These are phyloP conservation scores for Arthrobotrys sinensis DNA, from an alignment of 2,329 filamentous ascomycete genomes.

Conservation along the genomic window DNA sequence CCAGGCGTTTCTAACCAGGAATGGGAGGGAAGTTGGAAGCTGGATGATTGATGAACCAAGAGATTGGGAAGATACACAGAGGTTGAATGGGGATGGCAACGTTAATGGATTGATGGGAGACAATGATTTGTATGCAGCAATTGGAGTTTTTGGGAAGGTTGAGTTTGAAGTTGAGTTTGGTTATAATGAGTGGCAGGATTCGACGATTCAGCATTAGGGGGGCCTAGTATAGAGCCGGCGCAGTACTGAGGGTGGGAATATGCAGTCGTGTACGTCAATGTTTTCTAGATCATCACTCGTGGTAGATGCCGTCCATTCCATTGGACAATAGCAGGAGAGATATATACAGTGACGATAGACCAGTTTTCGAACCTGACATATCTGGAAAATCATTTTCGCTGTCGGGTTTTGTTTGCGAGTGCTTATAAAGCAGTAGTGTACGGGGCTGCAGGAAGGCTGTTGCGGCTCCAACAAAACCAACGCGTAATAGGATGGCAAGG, in stretches of 20 bases:
- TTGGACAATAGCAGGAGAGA: no score
- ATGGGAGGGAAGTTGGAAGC: constrained; percentile 74
- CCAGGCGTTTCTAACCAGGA: constrained; percentile 79
- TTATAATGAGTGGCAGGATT: constrained; percentile 59
- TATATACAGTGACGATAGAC: no score
- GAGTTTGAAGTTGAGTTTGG: constrained; percentile 73
- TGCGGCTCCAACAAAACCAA: constrained; percentile 28
- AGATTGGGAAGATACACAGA: constrained; percentile 69
- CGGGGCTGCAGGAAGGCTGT: constrained; percentile 1
- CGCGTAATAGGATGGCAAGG: constrained; percentile 1
- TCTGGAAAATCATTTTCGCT: no score
- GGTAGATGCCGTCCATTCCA: no score
- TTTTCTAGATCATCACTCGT: not conserved
- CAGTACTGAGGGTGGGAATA: not conserved
- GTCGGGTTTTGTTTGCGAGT: no score
- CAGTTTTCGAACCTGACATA: no score
- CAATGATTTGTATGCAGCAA: constrained; percentile 79
- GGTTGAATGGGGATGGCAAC: constrained; percentile 42
- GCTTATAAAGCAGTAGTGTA: not conserved
- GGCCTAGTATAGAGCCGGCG: not conserved
- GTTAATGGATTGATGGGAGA: constrained; percentile 78
- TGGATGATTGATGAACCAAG: constrained; percentile 85
- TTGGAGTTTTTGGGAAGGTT: constrained; percentile 77
- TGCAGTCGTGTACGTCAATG: not conserved
- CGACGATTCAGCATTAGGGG: constrained; percentile 41